Evolutionary conservation across 352 stramenopile species (phyloP).

Genomic region (Phytophthora chlamydospora): DNA sequence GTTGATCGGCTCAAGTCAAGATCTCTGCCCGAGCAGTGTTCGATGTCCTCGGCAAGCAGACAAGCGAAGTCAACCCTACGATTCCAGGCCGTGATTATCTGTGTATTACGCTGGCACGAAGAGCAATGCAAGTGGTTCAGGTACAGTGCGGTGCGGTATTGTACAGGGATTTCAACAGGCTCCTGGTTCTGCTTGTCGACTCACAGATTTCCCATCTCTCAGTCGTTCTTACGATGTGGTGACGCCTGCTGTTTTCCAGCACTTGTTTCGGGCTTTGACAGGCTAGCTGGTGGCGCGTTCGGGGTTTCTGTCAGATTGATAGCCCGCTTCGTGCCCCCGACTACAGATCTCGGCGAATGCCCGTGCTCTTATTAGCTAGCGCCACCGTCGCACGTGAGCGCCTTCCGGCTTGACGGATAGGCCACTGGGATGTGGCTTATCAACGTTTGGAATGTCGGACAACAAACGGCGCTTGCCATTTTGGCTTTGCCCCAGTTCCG

Average conservation of each 20-base stretch:
- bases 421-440: constrained; percentile 6
- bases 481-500: constrained; percentile 17
- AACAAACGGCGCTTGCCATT: constrained; percentile 18
- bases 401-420: constrained; percentile 24
- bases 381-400: constrained; percentile 8
- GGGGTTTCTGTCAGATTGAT: constrained; percentile 2
- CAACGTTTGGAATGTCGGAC: constrained; percentile 16
- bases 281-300: constrained; percentile 24
- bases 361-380: constrained; percentile 6
- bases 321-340: constrained; percentile 10
- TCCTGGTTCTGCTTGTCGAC: too few species aligned
- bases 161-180: too few species aligned
- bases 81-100: too few species aligned
- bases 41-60: too few species aligned
- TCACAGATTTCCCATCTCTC: constrained; percentile 20
- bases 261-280: constrained; percentile 20
- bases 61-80: too few species aligned
- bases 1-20: too few species aligned
- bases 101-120: too few species aligned
- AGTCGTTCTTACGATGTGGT: constrained; percentile 23
- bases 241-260: constrained; percentile 29
- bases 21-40: too few species aligned
- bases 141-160: too few species aligned
- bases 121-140: too few species aligned
- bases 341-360: constrained; percentile 30